Percentiles rank a stretch among this genome's conserved stretches.
Conservation (phyloP, 176 grass and related monocot genomes). For the Eragrostis curvula region DNA sequence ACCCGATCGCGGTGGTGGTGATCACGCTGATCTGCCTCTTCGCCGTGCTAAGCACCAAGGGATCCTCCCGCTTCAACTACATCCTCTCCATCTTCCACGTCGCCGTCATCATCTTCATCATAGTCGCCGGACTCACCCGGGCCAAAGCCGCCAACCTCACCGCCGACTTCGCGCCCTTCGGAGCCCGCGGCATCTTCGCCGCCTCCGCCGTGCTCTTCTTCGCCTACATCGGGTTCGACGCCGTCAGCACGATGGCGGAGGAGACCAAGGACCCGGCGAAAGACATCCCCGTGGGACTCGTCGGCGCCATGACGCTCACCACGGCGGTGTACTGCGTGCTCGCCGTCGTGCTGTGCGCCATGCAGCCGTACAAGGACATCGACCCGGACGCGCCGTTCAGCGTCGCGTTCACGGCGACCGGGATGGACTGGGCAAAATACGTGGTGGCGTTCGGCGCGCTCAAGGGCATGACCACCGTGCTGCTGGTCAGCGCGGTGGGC, state of each 20-base stretch:
- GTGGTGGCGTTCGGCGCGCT: constrained; percentile 79
- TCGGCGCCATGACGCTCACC: constrained; percentile 72
- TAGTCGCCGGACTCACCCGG: constrained; percentile 55
- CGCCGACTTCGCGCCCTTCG: constrained; percentile 58
- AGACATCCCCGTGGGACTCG: constrained; percentile 84
- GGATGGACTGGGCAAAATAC: constrained; percentile 89
- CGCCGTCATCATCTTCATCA: constrained; percentile 73
- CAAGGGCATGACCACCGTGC: constrained; percentile 81
- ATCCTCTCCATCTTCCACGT: constrained; percentile 72
- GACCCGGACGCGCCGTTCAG: constrained; percentile 64
- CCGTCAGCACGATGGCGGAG: constrained; percentile 90
- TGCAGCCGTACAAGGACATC: constrained; percentile 59
- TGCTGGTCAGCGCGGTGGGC: constrained; percentile 65
- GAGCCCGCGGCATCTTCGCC: constrained; percentile 61
- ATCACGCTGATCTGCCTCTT: constrained; percentile 52
- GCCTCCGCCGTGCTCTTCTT: constrained; percentile 90
- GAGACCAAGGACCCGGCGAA: constrained; percentile 72
- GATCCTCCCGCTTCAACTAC: constrained; percentile 93
- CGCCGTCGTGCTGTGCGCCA: constrained; percentile 71
- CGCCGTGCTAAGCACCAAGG: constrained; percentile 80
- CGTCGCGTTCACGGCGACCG: constrained; percentile 59
- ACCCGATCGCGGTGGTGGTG: constrained; percentile 83
- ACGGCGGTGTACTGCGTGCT: constrained; percentile 58
- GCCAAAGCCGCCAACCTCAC: constrained; percentile 55
- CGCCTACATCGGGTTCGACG: constrained; percentile 91